phyloP scores from a whole-genome alignment of 192 early-diverging fungal genomes.

The Irineochytrium annulatum region DNA sequence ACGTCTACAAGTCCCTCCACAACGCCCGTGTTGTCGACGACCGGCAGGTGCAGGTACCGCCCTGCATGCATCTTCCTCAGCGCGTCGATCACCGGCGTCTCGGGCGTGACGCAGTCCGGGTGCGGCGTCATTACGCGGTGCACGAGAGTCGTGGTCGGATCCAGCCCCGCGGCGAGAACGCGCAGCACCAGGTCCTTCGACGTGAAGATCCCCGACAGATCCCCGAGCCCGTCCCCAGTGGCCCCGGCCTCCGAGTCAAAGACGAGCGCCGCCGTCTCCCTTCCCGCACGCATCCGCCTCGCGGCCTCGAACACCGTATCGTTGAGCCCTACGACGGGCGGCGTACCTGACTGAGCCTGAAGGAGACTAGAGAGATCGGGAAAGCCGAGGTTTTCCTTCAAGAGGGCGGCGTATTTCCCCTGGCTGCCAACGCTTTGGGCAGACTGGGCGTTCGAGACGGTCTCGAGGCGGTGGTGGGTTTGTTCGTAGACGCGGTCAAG shows the following conservation, averaged over 20 bases:
- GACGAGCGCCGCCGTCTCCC: constrained; percentile 14
- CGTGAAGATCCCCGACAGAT: constrained; percentile 88
- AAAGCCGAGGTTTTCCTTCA: constrained; percentile 65
- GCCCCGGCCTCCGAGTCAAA: constrained; percentile 6
- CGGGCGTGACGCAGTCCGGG: constrained; percentile 44
- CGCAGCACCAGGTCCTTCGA: constrained; percentile 57
- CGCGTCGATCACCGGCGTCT: constrained; percentile 43
- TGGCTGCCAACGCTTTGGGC: too few species aligned
- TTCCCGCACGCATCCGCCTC: constrained; percentile 23
- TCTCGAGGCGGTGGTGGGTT: not conserved
- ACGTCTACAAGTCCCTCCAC: constrained; percentile 50
- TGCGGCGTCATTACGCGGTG: constrained; percentile 44
- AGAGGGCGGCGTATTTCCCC: constrained; percentile 22
- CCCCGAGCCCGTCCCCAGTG: constrained; percentile 43
- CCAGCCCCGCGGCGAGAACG: constrained; percentile 60
- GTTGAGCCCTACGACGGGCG: constrained; percentile 26
- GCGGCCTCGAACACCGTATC: constrained; percentile 41
- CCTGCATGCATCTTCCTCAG: constrained; percentile 46
- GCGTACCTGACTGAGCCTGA: constrained; percentile 10
- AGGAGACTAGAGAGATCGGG: constrained; percentile 81
- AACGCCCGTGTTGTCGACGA: constrained; percentile 33
- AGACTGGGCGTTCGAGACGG: not conserved
- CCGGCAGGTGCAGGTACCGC: constrained; percentile 48
- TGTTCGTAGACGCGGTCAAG: constrained; percentile 30
- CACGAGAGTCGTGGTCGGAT: constrained; percentile 74